A percentile compares a stretch with the other conserved stretches of the same genome.
These are phyloP conservation scores for Aspergillus fischeri DNA, from an alignment of 2,329 filamentous ascomycete genomes.

Conservation along the genomic window DNA sequence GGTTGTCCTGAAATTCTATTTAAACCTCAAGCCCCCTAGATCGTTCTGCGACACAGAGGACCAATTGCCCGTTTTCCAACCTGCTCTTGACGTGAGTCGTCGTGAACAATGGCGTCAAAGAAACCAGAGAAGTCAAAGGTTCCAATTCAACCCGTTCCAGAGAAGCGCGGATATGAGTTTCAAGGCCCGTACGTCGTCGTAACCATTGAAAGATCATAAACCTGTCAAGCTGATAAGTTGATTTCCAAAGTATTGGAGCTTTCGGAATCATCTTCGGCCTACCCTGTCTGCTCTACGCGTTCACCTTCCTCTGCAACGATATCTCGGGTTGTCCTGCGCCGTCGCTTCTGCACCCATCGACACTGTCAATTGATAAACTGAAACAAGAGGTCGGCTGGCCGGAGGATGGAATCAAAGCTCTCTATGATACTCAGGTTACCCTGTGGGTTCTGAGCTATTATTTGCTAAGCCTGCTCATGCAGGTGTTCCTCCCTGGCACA, in stretches of 20 bases:
- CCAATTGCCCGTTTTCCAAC: background rate
- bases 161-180: slow-evolving; percentile 46
- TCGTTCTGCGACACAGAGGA: background rate
- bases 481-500: slow-evolving; percentile 70
- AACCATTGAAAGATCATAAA: background rate
- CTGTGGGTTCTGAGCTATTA: slow-evolving; percentile 75
- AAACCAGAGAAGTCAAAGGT: slow-evolving; percentile 26
- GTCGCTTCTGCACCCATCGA: slow-evolving; percentile 68
- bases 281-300: slow-evolving; percentile 71
- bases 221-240: slow-evolving; percentile 11
- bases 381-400: slow-evolving; percentile 83
- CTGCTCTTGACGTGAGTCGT: background rate
- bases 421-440: slow-evolving; percentile 66
- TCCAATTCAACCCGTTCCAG: slow-evolving; percentile 33
- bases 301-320: slow-evolving; percentile 88
- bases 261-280: slow-evolving; percentile 74
- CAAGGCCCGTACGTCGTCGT: slow-evolving; percentile 41
- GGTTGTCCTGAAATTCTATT: background rate
- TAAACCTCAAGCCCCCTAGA: background rate
- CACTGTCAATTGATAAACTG: slow-evolving; percentile 65
- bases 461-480: slow-evolving; percentile 67
- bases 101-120: slow-evolving; percentile 29
- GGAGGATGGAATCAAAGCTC: slow-evolving; percentile 61
- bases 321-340: slow-evolving; percentile 85
- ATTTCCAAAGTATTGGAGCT: slow-evolving; percentile 62